Base-by-base conservation (phyloP, 2,329 filamentous ascomycete species). In the Neonectria coccinea region DNA sequence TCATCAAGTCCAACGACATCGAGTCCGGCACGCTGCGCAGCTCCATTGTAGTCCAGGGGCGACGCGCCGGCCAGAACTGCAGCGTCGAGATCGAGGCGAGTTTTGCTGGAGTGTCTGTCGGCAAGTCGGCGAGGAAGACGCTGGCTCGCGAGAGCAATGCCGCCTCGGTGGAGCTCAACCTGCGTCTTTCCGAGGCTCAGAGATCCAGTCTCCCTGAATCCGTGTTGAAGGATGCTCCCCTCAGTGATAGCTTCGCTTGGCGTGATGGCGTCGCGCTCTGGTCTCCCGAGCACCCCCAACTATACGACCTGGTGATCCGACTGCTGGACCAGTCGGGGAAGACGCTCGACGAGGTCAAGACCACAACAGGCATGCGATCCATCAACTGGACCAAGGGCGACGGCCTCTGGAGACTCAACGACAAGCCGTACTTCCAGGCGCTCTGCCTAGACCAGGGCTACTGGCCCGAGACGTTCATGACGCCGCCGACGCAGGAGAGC, bases 391-490 rank as follows among this genome's bases (percentile, higher is more conserved):
- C 79, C 18, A 80, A 76, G 9, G 86, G 85, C 2, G 85, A 89
- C 66, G 82, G 85, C 0, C 85, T 86, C 0, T 88, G 90, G 80
- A 80, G 85, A 7, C 81, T 89, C 22, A 89, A 90, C 73, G 83
- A 81, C 62, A 80, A 79, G 59, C 87, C 87, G 2, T 84, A 87
- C 67, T 90, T 90, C 79, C 88, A 89, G 73, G 83, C 85, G 12
- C 78, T 89, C 1, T 82, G 83, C 53, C 81, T 90, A 11, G 88
- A 89, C 74, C 87, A 89, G 75, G 87, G 88, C 45, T 89, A 89
- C 78, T 89, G 88, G 88, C 86, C 86, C 1, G 79, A 84, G 3
- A 88, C 87, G 0, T 83, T 88, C 66, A 83, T 89, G 79, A 89
- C 88, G 4, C 86, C 87, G 1, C 86, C 87, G 0, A 80, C 80